These are phyloP conservation scores for Coniosporium apollinis DNA, from an alignment of 495 filamentous ascomycete genomes.

Conservation along the genomic window DNA sequence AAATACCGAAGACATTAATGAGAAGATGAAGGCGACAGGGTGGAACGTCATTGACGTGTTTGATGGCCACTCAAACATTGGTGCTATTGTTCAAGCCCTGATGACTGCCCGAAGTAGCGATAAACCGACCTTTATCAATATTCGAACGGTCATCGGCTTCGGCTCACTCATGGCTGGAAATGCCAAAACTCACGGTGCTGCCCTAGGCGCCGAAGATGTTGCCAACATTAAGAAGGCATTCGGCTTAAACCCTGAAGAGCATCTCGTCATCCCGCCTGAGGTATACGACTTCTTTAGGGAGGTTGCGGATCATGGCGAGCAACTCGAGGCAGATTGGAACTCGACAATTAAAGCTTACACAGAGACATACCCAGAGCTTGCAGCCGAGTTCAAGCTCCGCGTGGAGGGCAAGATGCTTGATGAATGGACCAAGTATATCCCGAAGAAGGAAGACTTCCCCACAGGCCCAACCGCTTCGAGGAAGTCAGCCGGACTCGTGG, in stretches of 20 bases:
- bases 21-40: slow-evolving; percentile 39
- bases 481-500: slow-evolving; percentile 32
- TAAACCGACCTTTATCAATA: slow-evolving; percentile 43
- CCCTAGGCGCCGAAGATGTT: slow-evolving; percentile 31
- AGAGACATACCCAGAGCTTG: slow-evolving; percentile 28
- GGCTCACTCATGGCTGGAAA: slow-evolving; percentile 33
- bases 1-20: slow-evolving; percentile 41
- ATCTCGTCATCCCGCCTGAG: slow-evolving; percentile 30
- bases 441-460: slow-evolving; percentile 28
- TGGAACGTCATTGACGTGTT: slow-evolving; percentile 40
- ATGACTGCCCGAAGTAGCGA: slow-evolving; percentile 24
- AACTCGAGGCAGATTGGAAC: slow-evolving; percentile 30
- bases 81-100: slow-evolving; percentile 33
- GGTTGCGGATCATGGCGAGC: slow-evolving; percentile 22
- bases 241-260: slow-evolving; percentile 29
- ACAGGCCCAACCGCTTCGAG: slow-evolving; percentile 32
- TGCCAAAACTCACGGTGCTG: slow-evolving; percentile 34
- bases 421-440: slow-evolving; percentile 30
- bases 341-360: slow-evolving; percentile 27
- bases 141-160: slow-evolving; percentile 39
- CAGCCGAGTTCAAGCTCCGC: slow-evolving; percentile 29
- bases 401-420: slow-evolving; percentile 29
- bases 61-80: slow-evolving; percentile 37
- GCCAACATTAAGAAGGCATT: slow-evolving; percentile 31
- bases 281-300: slow-evolving; percentile 34